These are phyloP conservation scores for Citrullus mucosospermus DNA, from an alignment of 306 rosid species.

Conservation along the genomic window DNA sequence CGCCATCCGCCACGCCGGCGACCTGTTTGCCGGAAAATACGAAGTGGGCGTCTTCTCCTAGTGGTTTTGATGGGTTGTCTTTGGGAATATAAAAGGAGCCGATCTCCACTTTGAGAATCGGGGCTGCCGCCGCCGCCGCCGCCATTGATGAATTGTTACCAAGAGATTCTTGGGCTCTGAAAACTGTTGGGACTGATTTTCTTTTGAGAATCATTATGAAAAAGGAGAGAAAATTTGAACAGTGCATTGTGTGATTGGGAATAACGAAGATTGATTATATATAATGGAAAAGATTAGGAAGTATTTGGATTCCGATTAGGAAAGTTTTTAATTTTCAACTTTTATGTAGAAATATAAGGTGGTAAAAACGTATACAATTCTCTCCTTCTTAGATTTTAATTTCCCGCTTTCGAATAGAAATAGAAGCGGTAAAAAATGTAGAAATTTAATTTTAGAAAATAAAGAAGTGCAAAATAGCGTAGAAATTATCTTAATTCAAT, in stretches of 20 bases:
- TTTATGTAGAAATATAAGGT: too few relatives aligned
- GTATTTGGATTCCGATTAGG: neutral
- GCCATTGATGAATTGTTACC: neutral
- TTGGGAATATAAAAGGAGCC: neutral
- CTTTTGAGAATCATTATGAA: neutral
- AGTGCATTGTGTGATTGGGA: neutral
- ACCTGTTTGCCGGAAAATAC: neutral
- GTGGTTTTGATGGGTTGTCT: neutral
- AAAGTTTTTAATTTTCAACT: too few relatives aligned
- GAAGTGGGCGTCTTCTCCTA: constrained; percentile 2
- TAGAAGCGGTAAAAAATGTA: too few relatives aligned
- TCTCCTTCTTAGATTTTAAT: neutral
- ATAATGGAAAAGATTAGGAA: neutral
- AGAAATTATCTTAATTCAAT: too few relatives aligned
- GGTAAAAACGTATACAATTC: neutral
- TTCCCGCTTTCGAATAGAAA: neutral
- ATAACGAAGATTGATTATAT: neutral
- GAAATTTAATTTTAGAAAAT: too few relatives aligned
- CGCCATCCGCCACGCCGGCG: neutral
- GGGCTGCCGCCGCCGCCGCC: neutral
- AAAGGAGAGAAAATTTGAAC: neutral
- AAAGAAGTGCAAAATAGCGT: too few relatives aligned
- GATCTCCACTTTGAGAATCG: neutral
- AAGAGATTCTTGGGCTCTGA: neutral
- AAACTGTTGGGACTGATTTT: neutral